These are phyloP conservation scores for Isabelozyma rhagii DNA, from an alignment of 805 yeast species.

Conservation along the genomic window DNA sequence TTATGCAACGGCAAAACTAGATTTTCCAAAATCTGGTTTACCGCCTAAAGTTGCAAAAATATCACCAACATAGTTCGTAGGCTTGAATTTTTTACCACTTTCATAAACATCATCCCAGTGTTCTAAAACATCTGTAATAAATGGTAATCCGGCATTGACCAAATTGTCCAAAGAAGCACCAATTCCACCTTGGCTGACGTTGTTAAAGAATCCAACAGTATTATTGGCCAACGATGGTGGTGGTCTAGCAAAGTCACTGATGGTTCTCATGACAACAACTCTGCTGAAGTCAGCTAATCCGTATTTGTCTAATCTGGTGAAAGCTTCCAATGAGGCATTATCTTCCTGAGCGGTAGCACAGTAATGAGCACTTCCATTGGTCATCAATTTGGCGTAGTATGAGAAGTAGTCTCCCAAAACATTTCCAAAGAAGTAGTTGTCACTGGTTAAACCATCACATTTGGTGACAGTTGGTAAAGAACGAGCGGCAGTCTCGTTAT, in stretches of 20 bases:
- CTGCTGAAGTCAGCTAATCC: constrained; percentile 58
- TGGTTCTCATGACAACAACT: constrained; percentile 58
- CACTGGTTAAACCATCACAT: constrained; percentile 62
- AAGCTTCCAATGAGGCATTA: constrained; percentile 59
- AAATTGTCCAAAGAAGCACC: constrained; percentile 49
- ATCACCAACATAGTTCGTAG: constrained; percentile 61
- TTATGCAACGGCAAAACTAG: constrained; percentile 20
- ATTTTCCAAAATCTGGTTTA: constrained; percentile 36
- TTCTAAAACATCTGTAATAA: constrained; percentile 48
- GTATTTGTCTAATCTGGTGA: constrained; percentile 50
- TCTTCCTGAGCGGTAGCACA: constrained; percentile 68
- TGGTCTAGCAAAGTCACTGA: constrained; percentile 56
- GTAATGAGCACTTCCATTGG: constrained; percentile 59
- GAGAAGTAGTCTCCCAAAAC: constrained; percentile 49
- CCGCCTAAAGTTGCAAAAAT: constrained; percentile 53
- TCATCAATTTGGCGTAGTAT: constrained; percentile 44
- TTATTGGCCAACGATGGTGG: constrained; percentile 43
- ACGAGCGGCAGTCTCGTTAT: constrained; percentile 50
- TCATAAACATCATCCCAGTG: constrained; percentile 45
- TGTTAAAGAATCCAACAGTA: constrained; percentile 49
- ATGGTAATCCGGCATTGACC: constrained; percentile 51
- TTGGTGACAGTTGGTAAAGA: constrained; percentile 44
- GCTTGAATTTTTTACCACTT: constrained; percentile 25
- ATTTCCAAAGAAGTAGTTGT: constrained; percentile 57
- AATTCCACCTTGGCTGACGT: constrained; percentile 50